These are phyloP conservation scores for Onygena corvina DNA, from an alignment of 2,329 filamentous ascomycete genomes.

Conservation along the genomic window DNA sequence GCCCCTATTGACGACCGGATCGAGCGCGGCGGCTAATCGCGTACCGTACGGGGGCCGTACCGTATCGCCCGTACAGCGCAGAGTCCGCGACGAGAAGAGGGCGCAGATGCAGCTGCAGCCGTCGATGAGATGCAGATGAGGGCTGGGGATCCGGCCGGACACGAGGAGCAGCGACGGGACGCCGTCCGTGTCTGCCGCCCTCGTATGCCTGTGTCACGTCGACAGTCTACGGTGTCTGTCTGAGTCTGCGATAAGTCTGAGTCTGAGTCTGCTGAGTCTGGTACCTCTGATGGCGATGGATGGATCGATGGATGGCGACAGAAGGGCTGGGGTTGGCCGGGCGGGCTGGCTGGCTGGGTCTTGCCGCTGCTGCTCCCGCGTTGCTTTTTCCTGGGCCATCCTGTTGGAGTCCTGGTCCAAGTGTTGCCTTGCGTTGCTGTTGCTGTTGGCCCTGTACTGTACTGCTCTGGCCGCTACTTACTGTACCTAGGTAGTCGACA, in stretches of 20 bases:
- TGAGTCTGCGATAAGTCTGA: too few relatives aligned
- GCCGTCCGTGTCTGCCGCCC: neutral
- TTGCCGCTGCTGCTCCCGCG: neutral
- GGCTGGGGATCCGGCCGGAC: constrained; percentile 1
- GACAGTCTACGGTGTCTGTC: too few relatives aligned
- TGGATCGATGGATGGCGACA: too few relatives aligned
- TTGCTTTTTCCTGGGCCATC: constrained; percentile 4
- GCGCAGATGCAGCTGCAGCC: neutral
- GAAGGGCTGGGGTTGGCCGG: neutral
- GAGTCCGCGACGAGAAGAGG: neutral
- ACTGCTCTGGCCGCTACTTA: neutral
- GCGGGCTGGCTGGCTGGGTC: neutral
- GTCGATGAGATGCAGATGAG: neutral
- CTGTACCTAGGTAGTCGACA: neutral
- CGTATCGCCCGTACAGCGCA: neutral
- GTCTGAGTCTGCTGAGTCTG: too few relatives aligned
- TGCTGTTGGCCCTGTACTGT: neutral
- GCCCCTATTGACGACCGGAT: constrained; percentile 1
- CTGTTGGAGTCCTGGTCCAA: too few relatives aligned
- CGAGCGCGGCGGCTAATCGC: neutral
- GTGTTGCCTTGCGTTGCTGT: neutral
- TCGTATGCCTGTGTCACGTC: neutral
- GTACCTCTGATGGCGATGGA: too few relatives aligned
- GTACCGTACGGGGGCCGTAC: neutral
- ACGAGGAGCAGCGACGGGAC: neutral